Percentiles rank a stretch among this genome's conserved stretches.
Conservation (phyloP, 768 basidiomycete genomes). For the Erythrobasidium yunnanense region DNA sequence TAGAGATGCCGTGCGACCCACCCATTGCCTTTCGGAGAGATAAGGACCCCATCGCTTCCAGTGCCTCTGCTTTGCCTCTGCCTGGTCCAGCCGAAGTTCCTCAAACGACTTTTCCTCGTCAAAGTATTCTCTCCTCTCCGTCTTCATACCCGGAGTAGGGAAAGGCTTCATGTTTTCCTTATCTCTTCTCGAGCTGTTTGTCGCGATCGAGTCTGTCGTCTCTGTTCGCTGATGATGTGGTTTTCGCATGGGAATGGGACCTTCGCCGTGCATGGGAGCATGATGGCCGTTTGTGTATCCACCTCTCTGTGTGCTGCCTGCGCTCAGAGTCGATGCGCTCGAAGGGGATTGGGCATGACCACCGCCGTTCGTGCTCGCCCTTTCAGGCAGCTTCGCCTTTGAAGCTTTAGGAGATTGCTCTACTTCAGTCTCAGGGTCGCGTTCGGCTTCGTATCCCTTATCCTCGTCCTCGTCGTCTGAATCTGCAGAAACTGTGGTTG, state of each 20-base stretch:
- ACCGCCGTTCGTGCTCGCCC: too few species aligned
- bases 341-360: neutral
- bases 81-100: constrained; percentile 61
- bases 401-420: neutral
- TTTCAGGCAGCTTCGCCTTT: too few species aligned
- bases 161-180: constrained; percentile 35
- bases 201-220: neutral
- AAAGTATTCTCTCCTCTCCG: constrained; percentile 20
- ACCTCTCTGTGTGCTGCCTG: neutral
- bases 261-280: neutral
- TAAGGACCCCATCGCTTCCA: constrained; percentile 99
- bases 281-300: neutral
- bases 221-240: constrained; percentile 3
- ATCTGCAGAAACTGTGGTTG: neutral
- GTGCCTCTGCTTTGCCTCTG: constrained; percentile 71
- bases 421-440: neutral
- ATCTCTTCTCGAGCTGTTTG: neutral
- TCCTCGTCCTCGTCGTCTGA: neutral
- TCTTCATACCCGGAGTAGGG: constrained; percentile 37
- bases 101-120: constrained; percentile 46
- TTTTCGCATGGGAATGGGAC: constrained; percentile 3
- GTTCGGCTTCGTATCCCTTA: neutral
- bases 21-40: constrained; percentile 95
- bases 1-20: constrained; percentile 38
- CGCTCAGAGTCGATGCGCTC: neutral